Conservation (phyloP, 352 stramenopile genomes). For the Globisporangium polare region DNA sequence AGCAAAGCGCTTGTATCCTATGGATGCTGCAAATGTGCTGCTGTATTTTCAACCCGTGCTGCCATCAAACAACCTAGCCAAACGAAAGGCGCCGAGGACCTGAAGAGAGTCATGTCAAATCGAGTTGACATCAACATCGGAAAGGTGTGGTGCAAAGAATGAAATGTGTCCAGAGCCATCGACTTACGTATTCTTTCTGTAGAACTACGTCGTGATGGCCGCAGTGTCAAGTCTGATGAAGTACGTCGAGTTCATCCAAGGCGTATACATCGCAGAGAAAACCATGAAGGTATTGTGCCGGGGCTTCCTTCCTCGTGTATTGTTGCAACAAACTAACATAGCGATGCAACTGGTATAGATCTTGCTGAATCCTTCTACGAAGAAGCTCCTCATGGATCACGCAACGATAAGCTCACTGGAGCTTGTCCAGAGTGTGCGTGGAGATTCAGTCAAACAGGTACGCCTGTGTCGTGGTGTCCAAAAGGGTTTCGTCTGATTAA, state of each 20-base stretch:
- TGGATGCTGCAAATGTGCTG: background rate
- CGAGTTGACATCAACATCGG: conserved; percentile 82
- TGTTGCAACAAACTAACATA: background rate
- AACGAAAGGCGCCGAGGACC: conserved; percentile 77
- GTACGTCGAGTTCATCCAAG: conserved; percentile 86
- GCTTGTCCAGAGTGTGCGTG: conserved; percentile 53
- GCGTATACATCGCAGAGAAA: conserved; percentile 77
- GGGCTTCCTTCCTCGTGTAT: background rate
- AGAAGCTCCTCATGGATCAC: conserved; percentile 81
- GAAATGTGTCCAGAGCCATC: background rate
- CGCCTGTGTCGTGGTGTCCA: background rate
- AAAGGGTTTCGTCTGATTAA: background rate
- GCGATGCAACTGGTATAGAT: conserved; percentile 27
- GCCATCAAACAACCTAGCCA: conserved; percentile 35
- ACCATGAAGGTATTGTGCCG: conserved; percentile 62
- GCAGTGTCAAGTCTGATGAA: conserved; percentile 78
- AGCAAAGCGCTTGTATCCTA: background rate
- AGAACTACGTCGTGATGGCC: conserved; percentile 86
- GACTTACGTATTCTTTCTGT: background rate
- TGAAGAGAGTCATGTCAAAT: conserved; percentile 81
- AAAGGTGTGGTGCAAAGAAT: conserved; percentile 28
- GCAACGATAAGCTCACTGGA: conserved; percentile 74
- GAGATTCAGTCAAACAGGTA: conserved; percentile 57
- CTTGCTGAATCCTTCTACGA: conserved; percentile 64
- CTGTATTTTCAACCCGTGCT: background rate